Evolutionary conservation across 345 rosid species (phyloP).

Genomic region (Schrenkiella parvula): DNA sequence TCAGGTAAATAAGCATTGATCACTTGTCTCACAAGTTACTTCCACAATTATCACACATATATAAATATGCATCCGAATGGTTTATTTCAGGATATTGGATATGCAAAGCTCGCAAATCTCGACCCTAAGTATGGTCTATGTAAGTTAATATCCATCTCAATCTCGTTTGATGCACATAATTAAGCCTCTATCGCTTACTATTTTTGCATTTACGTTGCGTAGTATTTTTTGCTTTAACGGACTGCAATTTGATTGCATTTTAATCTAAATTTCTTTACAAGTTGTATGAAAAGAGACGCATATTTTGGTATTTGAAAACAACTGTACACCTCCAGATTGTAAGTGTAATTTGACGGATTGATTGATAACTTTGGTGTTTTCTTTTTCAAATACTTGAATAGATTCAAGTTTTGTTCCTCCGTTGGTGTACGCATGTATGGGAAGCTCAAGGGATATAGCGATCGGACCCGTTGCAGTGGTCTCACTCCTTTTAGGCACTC

Average conservation of each 20-base stretch:
- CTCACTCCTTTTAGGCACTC: conserved; percentile 75
- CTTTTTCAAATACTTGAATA: conserved; percentile 16
- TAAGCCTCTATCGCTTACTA: not conserved
- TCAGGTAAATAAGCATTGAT: conserved; percentile 42
- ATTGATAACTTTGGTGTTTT: not conserved
- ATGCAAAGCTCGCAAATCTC: conserved; percentile 78
- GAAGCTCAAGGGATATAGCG: conserved; percentile 92
- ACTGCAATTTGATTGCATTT: not conserved
- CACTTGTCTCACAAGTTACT: conserved; percentile 11
- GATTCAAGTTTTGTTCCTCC: conserved; percentile 95
- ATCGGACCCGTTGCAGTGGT: conserved; percentile 97
- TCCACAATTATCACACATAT: not conserved
- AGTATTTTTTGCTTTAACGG: not conserved
- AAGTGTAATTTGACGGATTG: not conserved
- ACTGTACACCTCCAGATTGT: not conserved
- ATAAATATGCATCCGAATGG: not conserved
- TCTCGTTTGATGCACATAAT: not conserved
- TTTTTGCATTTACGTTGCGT: not conserved
- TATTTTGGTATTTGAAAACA: not conserved
- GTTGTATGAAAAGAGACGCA: not conserved
- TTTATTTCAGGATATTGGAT: conserved; percentile 69
- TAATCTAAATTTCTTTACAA: not conserved
- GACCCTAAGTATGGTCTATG: conserved; percentile 77
- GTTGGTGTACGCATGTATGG: conserved; percentile 84
- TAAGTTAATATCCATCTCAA: conserved; percentile 37